Conservation (phyloP, 2,329 filamentous ascomycete species). For the Colletotrichum sp. region DNA sequence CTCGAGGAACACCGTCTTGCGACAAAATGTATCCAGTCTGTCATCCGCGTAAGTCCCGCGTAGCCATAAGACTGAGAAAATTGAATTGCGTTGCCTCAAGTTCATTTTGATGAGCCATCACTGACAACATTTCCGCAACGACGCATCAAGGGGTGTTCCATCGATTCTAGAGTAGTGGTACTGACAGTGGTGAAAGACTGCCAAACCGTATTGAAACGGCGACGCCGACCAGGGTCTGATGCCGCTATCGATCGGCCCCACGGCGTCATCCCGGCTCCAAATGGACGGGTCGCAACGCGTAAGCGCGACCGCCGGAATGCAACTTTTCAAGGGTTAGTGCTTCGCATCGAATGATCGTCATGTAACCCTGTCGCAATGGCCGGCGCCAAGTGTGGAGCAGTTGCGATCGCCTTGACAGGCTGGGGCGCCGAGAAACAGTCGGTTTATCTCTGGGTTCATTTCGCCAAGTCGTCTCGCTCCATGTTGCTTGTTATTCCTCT, state of each 20-base stretch:
- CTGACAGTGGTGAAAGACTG: background rate
- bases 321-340: background rate
- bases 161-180: background rate
- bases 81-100: background rate
- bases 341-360: background rate
- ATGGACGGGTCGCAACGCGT: background rate
- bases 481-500: background rate
- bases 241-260: background rate
- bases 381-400: background rate
- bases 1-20: background rate
- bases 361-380: background rate
- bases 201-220: background rate
- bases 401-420: background rate
- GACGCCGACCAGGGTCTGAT: background rate
- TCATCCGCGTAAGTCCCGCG: background rate
- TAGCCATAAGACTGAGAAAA: background rate
- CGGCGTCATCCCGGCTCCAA: background rate
- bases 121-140: background rate
- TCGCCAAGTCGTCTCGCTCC: background rate
- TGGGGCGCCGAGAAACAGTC: background rate
- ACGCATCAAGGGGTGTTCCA: background rate
- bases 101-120: background rate
- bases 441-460: background rate
- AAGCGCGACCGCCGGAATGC: background rate
- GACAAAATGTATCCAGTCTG: background rate